Conservation (phyloP, 768 basidiomycete species). For the Tricholomella constricta region DNA sequence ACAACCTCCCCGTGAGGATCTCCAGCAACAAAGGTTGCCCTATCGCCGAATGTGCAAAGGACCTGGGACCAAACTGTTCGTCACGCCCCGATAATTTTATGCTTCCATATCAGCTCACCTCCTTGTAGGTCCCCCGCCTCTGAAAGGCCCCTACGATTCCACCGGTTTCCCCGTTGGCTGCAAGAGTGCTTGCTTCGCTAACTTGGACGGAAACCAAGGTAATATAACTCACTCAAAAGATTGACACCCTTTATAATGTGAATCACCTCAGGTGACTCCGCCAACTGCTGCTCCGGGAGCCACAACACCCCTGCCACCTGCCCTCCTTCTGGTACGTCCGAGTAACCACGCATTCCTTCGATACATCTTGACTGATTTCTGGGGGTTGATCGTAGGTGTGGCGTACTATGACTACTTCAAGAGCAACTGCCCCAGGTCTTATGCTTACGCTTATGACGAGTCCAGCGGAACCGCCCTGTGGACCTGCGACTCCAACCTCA, state of each 20-base stretch:
- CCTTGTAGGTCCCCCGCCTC: slow-evolving; percentile 37
- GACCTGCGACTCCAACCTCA: slow-evolving; percentile 35
- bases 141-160: slow-evolving; percentile 50
- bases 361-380: background rate
- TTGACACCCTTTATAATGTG: background rate
- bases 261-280: slow-evolving; percentile 24
- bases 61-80: slow-evolving; percentile 54
- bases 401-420: slow-evolving; percentile 29
- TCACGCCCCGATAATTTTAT: background rate
- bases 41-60: slow-evolving; percentile 51
- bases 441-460: slow-evolving; percentile 52
- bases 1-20: slow-evolving; percentile 56
- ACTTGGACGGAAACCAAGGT: slow-evolving; percentile 33
- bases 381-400: slow-evolving; percentile 25
- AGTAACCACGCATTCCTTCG: slow-evolving; percentile 6
- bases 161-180: slow-evolving; percentile 53
- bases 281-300: slow-evolving; percentile 39
- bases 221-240: background rate
- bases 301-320: slow-evolving; percentile 37
- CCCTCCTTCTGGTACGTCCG: slow-evolving; percentile 30
- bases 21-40: slow-evolving; percentile 50
- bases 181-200: slow-evolving; percentile 49
- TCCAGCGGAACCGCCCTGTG: slow-evolving; percentile 46
- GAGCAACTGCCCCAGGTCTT: slow-evolving; percentile 31
- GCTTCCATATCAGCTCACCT: background rate